phyloP scores from a whole-genome alignment of 495 filamentous ascomycete genomes.

The Aspergillus kassunensis region DNA sequence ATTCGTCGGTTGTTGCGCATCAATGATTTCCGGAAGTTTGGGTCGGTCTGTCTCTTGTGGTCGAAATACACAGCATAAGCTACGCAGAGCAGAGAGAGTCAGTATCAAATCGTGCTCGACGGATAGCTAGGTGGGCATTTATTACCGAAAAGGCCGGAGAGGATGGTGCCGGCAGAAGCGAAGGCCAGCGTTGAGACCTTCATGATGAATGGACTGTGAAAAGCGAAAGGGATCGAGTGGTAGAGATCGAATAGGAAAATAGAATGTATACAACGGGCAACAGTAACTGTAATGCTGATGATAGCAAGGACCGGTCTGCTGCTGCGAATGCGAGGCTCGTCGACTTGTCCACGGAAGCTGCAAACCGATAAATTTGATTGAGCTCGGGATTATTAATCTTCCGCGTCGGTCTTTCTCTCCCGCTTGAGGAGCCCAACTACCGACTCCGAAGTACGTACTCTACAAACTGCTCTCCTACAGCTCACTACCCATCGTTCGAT shows the following conservation, averaged over 20 bases:
- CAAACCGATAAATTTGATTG: slow-evolving; percentile 38
- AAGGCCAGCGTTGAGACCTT: slow-evolving; percentile 69
- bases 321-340: slow-evolving; percentile 8
- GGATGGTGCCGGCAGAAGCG: slow-evolving; percentile 65
- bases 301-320: not conserved
- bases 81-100: slow-evolving; percentile 18
- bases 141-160: slow-evolving; percentile 74
- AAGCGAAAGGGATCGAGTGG: slow-evolving; percentile 4
- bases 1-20: slow-evolving; percentile 77
- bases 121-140: slow-evolving; percentile 1
- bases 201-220: slow-evolving; percentile 37
- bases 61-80: slow-evolving; percentile 93
- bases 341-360: slow-evolving; percentile 16
- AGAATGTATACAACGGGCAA: not conserved
- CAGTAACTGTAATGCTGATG: slow-evolving; percentile 3
- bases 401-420: slow-evolving; percentile 37
- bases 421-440: slow-evolving; percentile 19
- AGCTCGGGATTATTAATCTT: slow-evolving; percentile 38
- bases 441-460: not conserved
- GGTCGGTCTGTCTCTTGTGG: slow-evolving; percentile 80
- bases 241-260: not conserved
- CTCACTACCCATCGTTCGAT: slow-evolving; percentile 3
- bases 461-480: not conserved
- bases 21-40: slow-evolving; percentile 79
- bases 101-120: slow-evolving; percentile 7